Evolutionary conservation across 2,329 filamentous ascomycete genomes (phyloP), one percentile per base, ranked within the genome.

Genomic region (Sporothrix brunneoviolacea): DNA sequence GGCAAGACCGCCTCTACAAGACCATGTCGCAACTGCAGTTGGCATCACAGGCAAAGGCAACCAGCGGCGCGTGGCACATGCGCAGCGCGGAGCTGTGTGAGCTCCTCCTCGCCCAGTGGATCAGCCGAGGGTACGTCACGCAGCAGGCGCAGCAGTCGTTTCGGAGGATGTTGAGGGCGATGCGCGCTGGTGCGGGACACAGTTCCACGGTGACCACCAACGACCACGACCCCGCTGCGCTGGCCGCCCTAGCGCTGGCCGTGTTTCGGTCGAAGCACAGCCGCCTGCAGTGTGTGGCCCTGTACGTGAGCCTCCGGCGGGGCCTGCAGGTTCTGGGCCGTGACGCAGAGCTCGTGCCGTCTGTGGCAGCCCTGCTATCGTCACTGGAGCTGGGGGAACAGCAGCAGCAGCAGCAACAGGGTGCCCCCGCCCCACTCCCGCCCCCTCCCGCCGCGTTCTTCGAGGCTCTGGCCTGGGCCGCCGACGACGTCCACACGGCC

Each of bases 101-200:
- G 4, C 54, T 67, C 35, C 43, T 65, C 4, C 24, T 64, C 7
- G 53, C 56, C 4, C 65, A 66, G 42, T 67, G 65, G 65, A 33
- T 42, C 10, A 66, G 62, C 39, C 59, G 59, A 12, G 58, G 59
- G 10, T 62, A 62, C 45, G 45, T 63, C 38, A 41, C 36, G 33
- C 19, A 36, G 24, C 37, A 37, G 18, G 48, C 28, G 10, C 37
- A 12, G 39, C 22, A 9, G 38, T 4, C 24, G 18, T 54, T 52
- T 27, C 42, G 47, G 41, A 32, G 40, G 36, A 13, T 35, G 37
- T 28, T 46, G 42, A 21, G 30, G 22, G 30, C 47, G 8, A 19
- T 15, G 30, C 15, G 21, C n/a, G n/a, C n/a, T n/a, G n/a, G n/a
- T n/a, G n/a, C n/a, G n/a, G n/a, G n/a, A n/a, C n/a, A n/a, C n/a